Conservation (phyloP, 257 asterid species). For the Fraxinus anomala region DNA sequence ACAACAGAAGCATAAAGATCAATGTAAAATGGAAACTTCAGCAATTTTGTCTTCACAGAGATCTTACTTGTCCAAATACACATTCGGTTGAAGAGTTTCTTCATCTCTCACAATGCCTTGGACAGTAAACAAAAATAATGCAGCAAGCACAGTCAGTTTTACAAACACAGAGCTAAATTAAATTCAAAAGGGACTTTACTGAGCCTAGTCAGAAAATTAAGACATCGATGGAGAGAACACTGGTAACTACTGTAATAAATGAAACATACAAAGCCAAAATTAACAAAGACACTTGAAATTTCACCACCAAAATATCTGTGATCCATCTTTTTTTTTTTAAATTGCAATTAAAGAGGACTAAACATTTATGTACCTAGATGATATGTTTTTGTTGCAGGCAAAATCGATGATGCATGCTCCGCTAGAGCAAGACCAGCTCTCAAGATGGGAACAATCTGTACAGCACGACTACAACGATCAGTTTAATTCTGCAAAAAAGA, state of each 20-base stretch:
- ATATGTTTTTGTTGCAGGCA: conserved; percentile 79
- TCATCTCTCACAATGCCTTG: conserved; percentile 84
- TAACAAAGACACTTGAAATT: conserved; percentile 1
- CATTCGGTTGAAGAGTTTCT: conserved; percentile 84
- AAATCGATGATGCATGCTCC: conserved; percentile 83
- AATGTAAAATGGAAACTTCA: conserved; percentile 5
- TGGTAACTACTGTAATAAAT: neutral
- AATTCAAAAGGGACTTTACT: conserved; percentile 19
- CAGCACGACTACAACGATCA: conserved; percentile 22
- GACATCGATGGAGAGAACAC: neutral
- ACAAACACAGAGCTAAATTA: conserved; percentile 11
- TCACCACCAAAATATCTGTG: conserved; percentile 5
- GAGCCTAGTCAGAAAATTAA: conserved; percentile 10
- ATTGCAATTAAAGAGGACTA: neutral
- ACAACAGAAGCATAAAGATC: conserved; percentile 3
- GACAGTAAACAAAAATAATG: conserved; percentile 25
- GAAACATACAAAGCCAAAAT: conserved; percentile 14
- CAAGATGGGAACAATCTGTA: conserved; percentile 92
- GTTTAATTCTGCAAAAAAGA: neutral
- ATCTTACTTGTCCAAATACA: conserved; percentile 92
- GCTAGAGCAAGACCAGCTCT: conserved; percentile 99
- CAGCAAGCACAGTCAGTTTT: conserved; percentile 23
- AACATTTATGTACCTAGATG: conserved; percentile 69
- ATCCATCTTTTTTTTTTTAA: neutral
- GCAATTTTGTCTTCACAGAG: conserved; percentile 21